A percentile compares a stretch with the other conserved stretches of the same genome.
Conservation (phyloP, 192 early-diverging fungal species). For the Backusella liffmaniae region DNA sequence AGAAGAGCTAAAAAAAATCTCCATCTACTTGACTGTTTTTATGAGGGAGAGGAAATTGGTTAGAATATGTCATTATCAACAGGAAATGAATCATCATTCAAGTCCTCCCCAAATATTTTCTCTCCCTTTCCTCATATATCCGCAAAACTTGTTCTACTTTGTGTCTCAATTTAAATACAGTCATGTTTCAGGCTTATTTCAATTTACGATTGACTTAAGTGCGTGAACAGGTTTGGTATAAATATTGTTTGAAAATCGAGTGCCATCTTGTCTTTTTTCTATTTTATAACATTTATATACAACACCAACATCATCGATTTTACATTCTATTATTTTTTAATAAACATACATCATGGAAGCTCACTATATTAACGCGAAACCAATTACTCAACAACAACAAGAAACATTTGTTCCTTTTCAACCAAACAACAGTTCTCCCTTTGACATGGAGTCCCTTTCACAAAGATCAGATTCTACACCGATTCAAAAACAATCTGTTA, state of each 20-base stretch:
- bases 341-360: neutral
- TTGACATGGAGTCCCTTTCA: neutral
- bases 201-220: neutral
- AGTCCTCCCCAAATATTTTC: neutral
- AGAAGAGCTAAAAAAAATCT: neutral
- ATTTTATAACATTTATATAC: neutral
- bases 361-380: neutral
- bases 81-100: neutral
- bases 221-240: neutral
- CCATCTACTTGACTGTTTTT: neutral
- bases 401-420: neutral
- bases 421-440: neutral
- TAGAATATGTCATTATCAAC: neutral
- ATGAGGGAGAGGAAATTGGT: neutral
- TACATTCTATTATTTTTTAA: neutral
- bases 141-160: conserved; percentile 7
- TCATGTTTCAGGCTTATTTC: conserved; percentile 5
- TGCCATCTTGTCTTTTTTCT: neutral
- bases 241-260: neutral
- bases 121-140: neutral
- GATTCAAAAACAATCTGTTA: neutral
- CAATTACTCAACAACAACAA: neutral
- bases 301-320: neutral
- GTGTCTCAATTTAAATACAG: conserved; percentile 6
- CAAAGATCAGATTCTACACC: neutral